Conservation (phyloP, 176 grass and related monocot species). For the Eragrostis curvula region DNA sequence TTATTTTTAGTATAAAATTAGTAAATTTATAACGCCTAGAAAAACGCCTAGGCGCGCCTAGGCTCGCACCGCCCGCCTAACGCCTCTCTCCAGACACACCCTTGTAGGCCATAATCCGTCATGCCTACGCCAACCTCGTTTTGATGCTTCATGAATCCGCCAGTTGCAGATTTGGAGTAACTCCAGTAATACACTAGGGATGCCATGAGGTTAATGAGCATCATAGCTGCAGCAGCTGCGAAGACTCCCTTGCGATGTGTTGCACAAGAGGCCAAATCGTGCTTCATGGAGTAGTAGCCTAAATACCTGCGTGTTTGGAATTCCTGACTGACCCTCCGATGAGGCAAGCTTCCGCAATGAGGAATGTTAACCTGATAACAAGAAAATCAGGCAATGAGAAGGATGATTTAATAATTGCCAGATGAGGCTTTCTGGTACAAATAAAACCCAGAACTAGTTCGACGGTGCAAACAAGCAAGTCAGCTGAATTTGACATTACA, state of each 20-base stretch:
- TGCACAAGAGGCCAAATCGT: slow-evolving; percentile 64
- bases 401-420: too few species aligned
- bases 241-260: slow-evolving; percentile 89
- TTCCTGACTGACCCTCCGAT: slow-evolving; percentile 86
- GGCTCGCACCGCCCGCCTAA: too few species aligned
- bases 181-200: slow-evolving; percentile 83
- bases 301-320: slow-evolving; percentile 93
- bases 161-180: slow-evolving; percentile 59
- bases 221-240: slow-evolving; percentile 73
- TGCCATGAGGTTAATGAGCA: slow-evolving; percentile 62
- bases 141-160: slow-evolving; percentile 85
- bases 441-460: too few species aligned
- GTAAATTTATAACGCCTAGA: too few species aligned
- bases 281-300: slow-evolving; percentile 73
- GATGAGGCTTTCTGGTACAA: too few species aligned
- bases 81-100: slow-evolving; percentile 47
- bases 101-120: slow-evolving; percentile 74
- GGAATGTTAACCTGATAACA: too few species aligned
- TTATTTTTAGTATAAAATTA: too few species aligned
- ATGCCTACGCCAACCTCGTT: slow-evolving; percentile 85
- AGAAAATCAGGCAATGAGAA: too few species aligned
- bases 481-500: too few species aligned
- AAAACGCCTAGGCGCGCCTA: too few species aligned
- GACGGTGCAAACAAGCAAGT: too few species aligned
- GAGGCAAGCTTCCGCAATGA: too few species aligned